Conservation (phyloP, 208 protist species). For the Trypanosoma cruzi region DNA sequence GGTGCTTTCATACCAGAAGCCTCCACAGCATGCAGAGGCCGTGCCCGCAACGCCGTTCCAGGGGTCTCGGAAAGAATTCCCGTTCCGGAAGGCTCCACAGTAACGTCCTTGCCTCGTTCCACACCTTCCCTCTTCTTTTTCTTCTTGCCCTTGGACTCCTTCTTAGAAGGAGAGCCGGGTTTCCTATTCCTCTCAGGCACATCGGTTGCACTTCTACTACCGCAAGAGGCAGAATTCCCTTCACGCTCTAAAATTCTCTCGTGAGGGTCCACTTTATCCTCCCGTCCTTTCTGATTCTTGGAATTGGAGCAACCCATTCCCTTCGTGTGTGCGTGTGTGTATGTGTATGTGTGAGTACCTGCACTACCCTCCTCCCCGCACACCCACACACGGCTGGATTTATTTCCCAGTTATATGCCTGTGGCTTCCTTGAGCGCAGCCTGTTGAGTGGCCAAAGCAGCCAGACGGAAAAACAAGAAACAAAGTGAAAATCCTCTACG, state of each 20-base stretch:
- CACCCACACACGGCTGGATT: too few relatives aligned
- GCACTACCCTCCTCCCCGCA: too few relatives aligned
- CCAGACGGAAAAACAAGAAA: too few relatives aligned
- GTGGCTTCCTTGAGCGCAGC: too few relatives aligned
- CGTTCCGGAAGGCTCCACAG: background rate
- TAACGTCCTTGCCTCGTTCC: background rate
- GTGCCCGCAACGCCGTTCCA: background rate
- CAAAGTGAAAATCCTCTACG: too few relatives aligned
- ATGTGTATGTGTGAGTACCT: background rate
- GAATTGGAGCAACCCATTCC: slow-evolving; percentile 10
- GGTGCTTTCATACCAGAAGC: too few relatives aligned
- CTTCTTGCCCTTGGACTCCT: background rate
- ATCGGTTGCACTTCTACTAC: background rate
- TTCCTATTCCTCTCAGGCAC: too few relatives aligned
- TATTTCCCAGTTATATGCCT: too few relatives aligned
- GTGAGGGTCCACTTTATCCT: background rate
- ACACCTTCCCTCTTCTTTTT: background rate
- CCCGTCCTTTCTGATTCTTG: background rate
- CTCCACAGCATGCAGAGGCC: background rate
- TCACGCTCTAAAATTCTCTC: too few relatives aligned
- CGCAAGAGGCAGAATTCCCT: background rate
- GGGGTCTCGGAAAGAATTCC: background rate
- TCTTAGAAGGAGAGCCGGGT: background rate
- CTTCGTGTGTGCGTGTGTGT: background rate
- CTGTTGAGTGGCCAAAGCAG: too few relatives aligned